These are phyloP conservation scores for Arctium minus DNA, from an alignment of 129 eudicot species.

Conservation along the genomic window DNA sequence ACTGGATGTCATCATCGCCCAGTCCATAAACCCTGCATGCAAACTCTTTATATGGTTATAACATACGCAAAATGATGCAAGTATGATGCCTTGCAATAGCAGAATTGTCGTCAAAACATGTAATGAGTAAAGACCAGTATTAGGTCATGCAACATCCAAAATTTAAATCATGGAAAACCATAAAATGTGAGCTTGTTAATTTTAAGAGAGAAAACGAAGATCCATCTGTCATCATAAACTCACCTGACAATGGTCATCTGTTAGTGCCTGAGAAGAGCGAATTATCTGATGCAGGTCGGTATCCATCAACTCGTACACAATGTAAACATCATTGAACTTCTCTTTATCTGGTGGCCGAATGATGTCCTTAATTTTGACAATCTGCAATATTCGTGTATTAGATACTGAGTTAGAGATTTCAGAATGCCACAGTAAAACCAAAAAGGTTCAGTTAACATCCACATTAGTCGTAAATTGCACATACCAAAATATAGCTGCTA, in stretches of 20 bases:
- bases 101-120: neutral
- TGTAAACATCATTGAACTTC: conserved; percentile 59
- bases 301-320: conserved; percentile 64
- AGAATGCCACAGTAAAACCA: neutral
- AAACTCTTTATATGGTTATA: neutral
- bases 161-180: neutral
- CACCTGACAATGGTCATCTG: conserved; percentile 74
- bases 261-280: conserved; percentile 60
- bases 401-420: neutral
- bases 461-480: neutral
- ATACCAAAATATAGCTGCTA: neutral
- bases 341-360: conserved; percentile 50
- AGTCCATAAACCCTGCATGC: neutral
- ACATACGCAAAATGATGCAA: neutral
- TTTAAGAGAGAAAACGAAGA: neutral
- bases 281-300: conserved; percentile 75
- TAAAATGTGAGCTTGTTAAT: neutral
- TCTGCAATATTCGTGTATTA: conserved; percentile 25
- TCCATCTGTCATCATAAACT: neutral
- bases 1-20: neutral
- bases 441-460: neutral
- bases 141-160: neutral
- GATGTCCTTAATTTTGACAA: conserved; percentile 62
- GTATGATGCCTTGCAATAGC: neutral
- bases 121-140: neutral